Evolutionary conservation across 495 filamentous ascomycete genomes (phyloP).

Genomic region (Tetracladium marchalianum): DNA sequence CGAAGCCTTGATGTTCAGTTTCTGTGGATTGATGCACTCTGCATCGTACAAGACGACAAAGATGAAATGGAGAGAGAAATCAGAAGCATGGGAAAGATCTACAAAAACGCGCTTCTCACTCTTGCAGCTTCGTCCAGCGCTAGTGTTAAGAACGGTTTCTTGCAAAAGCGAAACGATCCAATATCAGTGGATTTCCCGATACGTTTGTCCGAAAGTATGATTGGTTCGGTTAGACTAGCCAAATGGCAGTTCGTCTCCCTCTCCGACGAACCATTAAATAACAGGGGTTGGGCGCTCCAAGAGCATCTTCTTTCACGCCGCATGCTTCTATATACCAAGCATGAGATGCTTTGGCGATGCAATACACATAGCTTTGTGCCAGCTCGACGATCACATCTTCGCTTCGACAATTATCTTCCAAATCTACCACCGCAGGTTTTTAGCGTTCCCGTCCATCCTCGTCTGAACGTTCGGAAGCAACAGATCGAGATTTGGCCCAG

Average conservation of each 20-base stretch:
- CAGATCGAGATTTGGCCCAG: neutral
- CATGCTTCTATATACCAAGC: neutral
- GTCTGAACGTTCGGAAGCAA: too few species aligned
- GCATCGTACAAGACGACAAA: constrained; percentile 22
- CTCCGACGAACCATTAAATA: neutral
- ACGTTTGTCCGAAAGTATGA: neutral
- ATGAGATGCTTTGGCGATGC: neutral
- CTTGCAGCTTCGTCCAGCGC: constrained; percentile 13
- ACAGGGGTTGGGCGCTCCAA: constrained; percentile 1
- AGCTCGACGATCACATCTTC: too few species aligned
- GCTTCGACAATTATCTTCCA: too few species aligned
- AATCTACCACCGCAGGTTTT: too few species aligned
- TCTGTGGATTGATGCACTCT: constrained; percentile 25
- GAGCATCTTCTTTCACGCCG: constrained; percentile 1
- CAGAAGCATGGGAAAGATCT: constrained; percentile 17
- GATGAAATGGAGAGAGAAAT: constrained; percentile 18
- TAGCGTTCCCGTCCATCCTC: too few species aligned
- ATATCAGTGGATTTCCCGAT: neutral
- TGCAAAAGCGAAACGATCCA: neutral
- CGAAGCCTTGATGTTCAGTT: constrained; percentile 20
- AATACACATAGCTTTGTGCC: neutral
- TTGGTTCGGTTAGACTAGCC: neutral
- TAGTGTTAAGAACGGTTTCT: constrained; percentile 4
- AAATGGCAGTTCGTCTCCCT: neutral
- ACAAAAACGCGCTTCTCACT: constrained; percentile 15